These are phyloP conservation scores for Solanum pinnatisectum DNA, from an alignment of 257 asterid genomes.

Conservation along the genomic window DNA sequence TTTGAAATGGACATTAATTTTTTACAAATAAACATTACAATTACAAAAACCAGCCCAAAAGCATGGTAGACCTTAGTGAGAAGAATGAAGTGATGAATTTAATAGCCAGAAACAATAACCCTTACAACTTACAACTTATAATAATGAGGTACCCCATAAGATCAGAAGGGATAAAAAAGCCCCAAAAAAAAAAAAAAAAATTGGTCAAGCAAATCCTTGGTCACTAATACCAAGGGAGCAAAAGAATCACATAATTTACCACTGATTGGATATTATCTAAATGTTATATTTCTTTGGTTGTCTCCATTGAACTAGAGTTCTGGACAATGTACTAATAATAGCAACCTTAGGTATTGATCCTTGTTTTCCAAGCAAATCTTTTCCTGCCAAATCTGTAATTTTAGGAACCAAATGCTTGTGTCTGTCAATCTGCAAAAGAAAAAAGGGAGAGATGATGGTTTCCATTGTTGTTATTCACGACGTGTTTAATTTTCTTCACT, in stretches of 20 bases:
- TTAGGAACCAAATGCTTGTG: constrained; percentile 82
- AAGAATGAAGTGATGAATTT: constrained; percentile 1
- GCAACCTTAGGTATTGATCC: constrained; percentile 49
- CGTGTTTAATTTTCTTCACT: background rate
- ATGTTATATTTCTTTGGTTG: constrained; percentile 71
- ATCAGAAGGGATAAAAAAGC: background rate
- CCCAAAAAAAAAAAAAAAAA: background rate
- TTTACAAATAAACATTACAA: background rate
- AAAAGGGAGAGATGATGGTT: background rate
- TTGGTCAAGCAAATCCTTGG: constrained; percentile 15
- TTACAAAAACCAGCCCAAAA: constrained; percentile 4
- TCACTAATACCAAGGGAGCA: constrained; percentile 2
- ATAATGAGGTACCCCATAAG: background rate
- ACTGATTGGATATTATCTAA: constrained; percentile 17
- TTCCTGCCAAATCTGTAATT: constrained; percentile 90
- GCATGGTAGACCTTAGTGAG: background rate
- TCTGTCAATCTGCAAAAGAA: constrained; percentile 72
- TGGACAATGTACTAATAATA: constrained; percentile 49
- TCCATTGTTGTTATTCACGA: background rate
- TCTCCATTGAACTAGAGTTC: constrained; percentile 55
- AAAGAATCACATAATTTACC: constrained; percentile 23
- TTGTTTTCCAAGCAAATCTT: constrained; percentile 76
- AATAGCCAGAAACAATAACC: background rate
- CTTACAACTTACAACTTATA: background rate
- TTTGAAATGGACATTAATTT: background rate